Evolutionary conservation across 2,329 filamentous ascomycete species (phyloP), one percentile per base, ranked within the genome.

Genomic region (Ophiostoma pallidulum): DNA sequence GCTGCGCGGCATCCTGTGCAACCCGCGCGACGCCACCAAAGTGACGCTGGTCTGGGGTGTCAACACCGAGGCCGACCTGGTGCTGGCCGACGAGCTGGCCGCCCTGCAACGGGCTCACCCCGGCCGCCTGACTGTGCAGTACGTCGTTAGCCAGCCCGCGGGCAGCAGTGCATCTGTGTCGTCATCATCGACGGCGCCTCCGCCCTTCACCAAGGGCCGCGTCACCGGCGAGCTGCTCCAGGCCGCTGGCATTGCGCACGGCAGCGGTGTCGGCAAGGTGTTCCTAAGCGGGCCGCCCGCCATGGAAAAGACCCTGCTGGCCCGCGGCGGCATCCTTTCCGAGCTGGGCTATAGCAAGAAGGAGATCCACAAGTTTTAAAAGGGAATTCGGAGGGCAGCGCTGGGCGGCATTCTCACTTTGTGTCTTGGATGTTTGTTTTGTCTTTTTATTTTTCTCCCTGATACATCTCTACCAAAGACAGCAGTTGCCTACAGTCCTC

Each of bases 281-380:
- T 81, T 85, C 57, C 68, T 86, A 1, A 85, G 81, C 58, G 82
- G 83, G 0, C 83, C 83, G 16, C 80, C 81, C 2, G 69, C 70
- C 0, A 84, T 86, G 80, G 77, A 84, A 60, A 66, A 66, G 48
- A 69, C 72, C 10, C 59, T 83, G 32, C 66, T 74, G 3, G 76
- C 75, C 14, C 38, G 39, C 4, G 64, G 64, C 33, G 80, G 80
- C 0, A 66, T 81, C 28, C 55, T 85, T 56, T 62, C 64, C 12
- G 65, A 78, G 58, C 56, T 84, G 53, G 80, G 80, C 0, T 80
- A 78, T 57, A 59, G 55, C 12, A 76, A 74, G 58, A 67, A 72
- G 12, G 72, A 81, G 58, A 71, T 84, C 18, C 66, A 80, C 56
- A 75, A 68, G 51, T 84, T 84, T 44, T 64, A 53, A 45, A 26